phyloP scores from a whole-genome alignment of 2,329 filamentous ascomycete species.

The Emmonsiellopsis sp. region DNA sequence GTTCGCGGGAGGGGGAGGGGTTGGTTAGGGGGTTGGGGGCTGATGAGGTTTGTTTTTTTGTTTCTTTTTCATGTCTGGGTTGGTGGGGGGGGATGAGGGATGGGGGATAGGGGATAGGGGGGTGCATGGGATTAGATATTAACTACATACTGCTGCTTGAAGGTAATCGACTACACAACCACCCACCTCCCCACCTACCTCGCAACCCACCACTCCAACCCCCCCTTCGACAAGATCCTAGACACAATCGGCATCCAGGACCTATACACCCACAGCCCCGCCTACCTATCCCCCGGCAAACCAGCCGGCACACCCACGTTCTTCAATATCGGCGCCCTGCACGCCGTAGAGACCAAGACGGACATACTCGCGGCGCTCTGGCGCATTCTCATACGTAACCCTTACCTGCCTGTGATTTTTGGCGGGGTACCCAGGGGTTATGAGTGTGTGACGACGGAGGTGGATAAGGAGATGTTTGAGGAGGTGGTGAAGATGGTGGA shows the following conservation, averaged over 20 bases:
- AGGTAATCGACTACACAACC: neutral
- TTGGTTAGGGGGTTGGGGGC: neutral
- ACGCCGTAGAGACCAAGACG: neutral
- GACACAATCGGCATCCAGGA: neutral
- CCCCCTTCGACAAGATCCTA: neutral
- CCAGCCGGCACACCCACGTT: neutral
- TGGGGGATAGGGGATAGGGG: neutral
- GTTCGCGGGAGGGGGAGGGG: neutral
- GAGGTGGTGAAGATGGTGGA: neutral
- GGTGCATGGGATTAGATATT: neutral
- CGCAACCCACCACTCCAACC: neutral
- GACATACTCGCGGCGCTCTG: no score
- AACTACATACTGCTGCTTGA: no score
- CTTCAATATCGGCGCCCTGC: neutral
- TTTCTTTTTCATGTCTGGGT: no score
- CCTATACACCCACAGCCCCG: neutral
- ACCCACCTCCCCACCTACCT: neutral
- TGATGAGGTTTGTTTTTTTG: neutral
- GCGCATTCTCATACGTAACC: neutral
- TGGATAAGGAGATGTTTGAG: neutral
- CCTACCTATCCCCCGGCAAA: neutral
- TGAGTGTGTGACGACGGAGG: neutral
- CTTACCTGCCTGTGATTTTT: neutral
- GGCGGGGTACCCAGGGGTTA: neutral
- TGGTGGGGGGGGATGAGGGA: neutral